Base-by-base conservation (phyloP, 1,284 basidiomycete genomes). In the Hypsizygus ulmarius region DNA sequence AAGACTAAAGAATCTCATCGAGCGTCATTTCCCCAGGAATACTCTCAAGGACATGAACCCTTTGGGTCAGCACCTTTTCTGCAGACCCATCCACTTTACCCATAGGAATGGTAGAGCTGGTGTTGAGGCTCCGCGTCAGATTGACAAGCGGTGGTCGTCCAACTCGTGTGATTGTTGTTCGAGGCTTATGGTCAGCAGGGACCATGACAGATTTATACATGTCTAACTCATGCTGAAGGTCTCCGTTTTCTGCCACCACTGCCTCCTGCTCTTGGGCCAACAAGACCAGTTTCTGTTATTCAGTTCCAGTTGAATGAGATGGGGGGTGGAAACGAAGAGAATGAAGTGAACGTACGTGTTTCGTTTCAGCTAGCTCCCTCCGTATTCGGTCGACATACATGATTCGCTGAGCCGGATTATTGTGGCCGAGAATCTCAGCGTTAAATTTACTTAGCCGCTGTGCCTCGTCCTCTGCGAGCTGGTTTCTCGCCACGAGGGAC, bases 381-480 rank as follows among this genome's bases (percentile, higher is more conserved):
- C 86, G 75, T 52, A 89, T 81, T 47, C 82, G 73, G 50, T 89
- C 87, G 16, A 89, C 79, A 57, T 89, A 89, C 64, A 81, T 71
- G 54, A 89, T 87, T 29, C 81, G 75, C 63, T 89, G 87, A 1
- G 82, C 79, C 4, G 86, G 84, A 60, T 89, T 89, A 25, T 77
- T 73, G 59, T 89, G 87, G 0, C 84, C 77, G 14, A 90, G 65
- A 46, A 90, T 87, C 61, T 89, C 79, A 0, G 87, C 87, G 53
- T 90, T 90, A 68, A 88, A 85, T 59, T 71, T 76, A 60, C 84
- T 82, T 28, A 90, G 72, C 12, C 71, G 71, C 34, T 75, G 66
- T 0, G 84, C 79, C 60, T 90, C 87, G 30, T 81, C 80, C 58
- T 90, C 84, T 6, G 86, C 88, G 30, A 90, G 69, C 32, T 81